Conservation (phyloP, 1,284 basidiomycete species). For the Cutaneotrichosporon sp. region DNA sequence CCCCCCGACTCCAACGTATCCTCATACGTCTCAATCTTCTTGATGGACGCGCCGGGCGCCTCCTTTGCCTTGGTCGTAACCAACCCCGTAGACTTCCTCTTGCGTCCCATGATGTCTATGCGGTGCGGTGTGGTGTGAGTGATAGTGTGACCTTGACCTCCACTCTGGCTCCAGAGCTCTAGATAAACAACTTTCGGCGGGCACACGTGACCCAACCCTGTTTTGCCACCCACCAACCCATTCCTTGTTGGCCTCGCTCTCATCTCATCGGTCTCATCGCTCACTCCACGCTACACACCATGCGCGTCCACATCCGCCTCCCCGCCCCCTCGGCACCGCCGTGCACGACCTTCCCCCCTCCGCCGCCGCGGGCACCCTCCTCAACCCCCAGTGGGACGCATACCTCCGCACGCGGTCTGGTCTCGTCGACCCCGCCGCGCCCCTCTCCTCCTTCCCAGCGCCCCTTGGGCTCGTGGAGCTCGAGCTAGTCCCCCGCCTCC, state of each 20-base stretch:
- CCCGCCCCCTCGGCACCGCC: constrained; percentile 39
- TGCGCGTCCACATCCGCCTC: constrained; percentile 43
- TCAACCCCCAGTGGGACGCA: constrained; percentile 16
- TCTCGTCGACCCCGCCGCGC: constrained; percentile 25
- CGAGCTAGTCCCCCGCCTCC: constrained; percentile 57
- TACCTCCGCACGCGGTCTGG: constrained; percentile 43
- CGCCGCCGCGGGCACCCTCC: constrained; percentile 27
- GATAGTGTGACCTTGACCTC: not conserved
- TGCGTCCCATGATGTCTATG: constrained; percentile 27
- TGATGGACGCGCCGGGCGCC: constrained; percentile 36
- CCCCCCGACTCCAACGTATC: constrained; percentile 54
- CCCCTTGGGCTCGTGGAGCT: constrained; percentile 32
- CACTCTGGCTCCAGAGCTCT: constrained; percentile 27
- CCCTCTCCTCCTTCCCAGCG: constrained; percentile 26
- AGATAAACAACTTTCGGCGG: too few species aligned
- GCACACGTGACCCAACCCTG: constrained; percentile 3
- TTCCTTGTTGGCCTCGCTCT: too few species aligned
- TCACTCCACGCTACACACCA: constrained; percentile 8
- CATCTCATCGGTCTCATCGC: not conserved
- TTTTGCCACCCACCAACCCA: not conserved
- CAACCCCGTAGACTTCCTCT: constrained; percentile 47
- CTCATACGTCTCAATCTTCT: constrained; percentile 51
- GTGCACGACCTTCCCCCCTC: constrained; percentile 28
- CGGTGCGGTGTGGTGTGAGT: constrained; percentile 3
- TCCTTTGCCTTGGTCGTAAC: constrained; percentile 18